phyloP scores from a whole-genome alignment of 768 basidiomycete genomes.

The Amanita thiersii region DNA sequence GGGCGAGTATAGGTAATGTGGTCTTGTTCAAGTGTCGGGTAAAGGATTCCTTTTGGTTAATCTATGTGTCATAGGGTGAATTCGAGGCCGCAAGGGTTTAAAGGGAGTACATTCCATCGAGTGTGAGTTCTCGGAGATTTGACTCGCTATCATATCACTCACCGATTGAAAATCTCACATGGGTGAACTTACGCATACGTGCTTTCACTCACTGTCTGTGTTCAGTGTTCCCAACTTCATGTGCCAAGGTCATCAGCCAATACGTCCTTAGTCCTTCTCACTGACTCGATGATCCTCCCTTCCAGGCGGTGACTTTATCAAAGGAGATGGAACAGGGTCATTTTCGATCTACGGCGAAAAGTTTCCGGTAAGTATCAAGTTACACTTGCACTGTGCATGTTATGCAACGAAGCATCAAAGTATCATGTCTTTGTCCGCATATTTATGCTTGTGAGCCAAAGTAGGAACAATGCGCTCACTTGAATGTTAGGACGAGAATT shows the following conservation, averaged over 20 bases:
- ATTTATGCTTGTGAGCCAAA: too few relatives aligned
- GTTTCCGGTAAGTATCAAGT: constrained; percentile 56
- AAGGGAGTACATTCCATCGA: constrained; percentile 76
- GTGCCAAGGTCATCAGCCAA: constrained; percentile 67
- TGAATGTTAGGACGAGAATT: constrained; percentile 79
- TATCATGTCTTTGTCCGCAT: too few relatives aligned
- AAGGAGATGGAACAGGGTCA: constrained; percentile 90
- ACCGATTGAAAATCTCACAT: too few relatives aligned
- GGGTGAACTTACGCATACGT: too few relatives aligned
- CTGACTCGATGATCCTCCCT: constrained; percentile 1
- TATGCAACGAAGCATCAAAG: too few relatives aligned
- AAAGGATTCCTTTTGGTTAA: constrained; percentile 9
- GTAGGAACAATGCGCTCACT: not conserved
- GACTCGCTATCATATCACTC: too few relatives aligned
- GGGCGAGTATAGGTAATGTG: constrained; percentile 80
- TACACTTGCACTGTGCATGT: too few relatives aligned
- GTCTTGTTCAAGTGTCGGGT: not conserved
- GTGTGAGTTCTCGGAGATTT: not conserved
- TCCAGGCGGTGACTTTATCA: constrained; percentile 88
- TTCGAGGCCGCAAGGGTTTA: constrained; percentile 84
- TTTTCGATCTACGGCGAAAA: constrained; percentile 97
- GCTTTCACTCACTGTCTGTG: too few relatives aligned
- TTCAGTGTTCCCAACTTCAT: constrained; percentile 93
- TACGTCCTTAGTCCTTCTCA: not conserved
- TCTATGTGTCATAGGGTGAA: constrained; percentile 46